These are phyloP conservation scores for Diaporthe velutina DNA, from an alignment of 2,329 filamentous ascomycete genomes.

Conservation along the genomic window DNA sequence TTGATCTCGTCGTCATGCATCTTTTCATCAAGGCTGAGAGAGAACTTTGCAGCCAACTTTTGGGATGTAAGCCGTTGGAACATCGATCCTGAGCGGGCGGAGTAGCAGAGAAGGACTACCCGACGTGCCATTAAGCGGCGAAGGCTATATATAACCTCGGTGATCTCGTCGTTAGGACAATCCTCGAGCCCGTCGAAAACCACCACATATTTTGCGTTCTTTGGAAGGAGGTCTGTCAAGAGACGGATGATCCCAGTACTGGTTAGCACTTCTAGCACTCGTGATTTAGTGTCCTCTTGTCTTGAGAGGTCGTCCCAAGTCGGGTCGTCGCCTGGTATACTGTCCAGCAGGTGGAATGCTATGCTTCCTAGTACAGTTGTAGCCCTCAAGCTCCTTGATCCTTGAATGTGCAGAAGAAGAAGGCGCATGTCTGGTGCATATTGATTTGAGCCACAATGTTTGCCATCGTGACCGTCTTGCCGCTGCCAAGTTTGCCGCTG, in stretches of 20 bases:
- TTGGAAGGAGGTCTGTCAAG: not conserved
- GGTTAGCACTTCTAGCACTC: not conserved
- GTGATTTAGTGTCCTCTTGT: not conserved
- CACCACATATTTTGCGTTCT: not conserved
- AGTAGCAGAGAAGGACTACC: conserved; percentile 2
- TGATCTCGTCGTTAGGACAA: not conserved
- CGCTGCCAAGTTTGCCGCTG: conserved; percentile 30
- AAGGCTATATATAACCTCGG: not conserved
- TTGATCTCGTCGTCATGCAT: not conserved
- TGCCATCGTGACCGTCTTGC: conserved; percentile 29
- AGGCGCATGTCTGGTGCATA: conserved; percentile 9
- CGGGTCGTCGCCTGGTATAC: not conserved
- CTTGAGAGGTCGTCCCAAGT: not conserved
- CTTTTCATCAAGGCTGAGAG: not conserved
- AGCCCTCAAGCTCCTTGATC: not conserved
- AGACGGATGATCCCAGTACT: conserved; percentile 2
- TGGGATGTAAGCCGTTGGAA: not conserved
- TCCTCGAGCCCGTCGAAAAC: conserved; percentile 20
- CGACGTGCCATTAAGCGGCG: conserved; percentile 2
- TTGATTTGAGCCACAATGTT: conserved; percentile 19
- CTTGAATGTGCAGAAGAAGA: conserved; percentile 33
- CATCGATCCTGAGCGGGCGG: conserved; percentile 6
- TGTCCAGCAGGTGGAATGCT: conserved; percentile 15
- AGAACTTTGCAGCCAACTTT: not conserved
- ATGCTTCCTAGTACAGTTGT: conserved; percentile 5